phyloP scores from a whole-genome alignment of 768 basidiomycete genomes.

The Pleurotus djamor region DNA sequence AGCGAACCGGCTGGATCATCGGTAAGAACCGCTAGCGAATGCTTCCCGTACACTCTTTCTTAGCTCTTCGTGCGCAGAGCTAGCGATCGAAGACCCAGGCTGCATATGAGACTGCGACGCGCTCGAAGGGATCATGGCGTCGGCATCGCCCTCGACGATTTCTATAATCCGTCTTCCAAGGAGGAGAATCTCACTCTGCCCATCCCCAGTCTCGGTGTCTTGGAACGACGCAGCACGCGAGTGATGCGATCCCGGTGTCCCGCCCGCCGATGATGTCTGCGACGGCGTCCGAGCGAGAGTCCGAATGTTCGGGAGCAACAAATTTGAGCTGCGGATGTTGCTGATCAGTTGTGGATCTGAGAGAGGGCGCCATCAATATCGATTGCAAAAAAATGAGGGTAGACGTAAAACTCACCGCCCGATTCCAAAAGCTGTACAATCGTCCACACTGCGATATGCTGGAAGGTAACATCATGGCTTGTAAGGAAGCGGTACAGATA shows the following conservation, averaged over 20 bases:
- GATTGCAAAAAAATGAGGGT: background rate
- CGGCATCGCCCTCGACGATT: conserved; percentile 75
- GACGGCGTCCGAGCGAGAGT: conserved; percentile 74
- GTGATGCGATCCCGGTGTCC: conserved; percentile 69
- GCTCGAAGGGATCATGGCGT: conserved; percentile 58
- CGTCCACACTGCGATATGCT: conserved; percentile 99
- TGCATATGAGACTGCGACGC: conserved; percentile 64
- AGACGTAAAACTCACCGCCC: conserved; percentile 52
- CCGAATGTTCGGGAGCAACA: conserved; percentile 85
- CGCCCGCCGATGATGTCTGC: conserved; percentile 63
- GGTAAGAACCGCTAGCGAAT: conserved; percentile 64
- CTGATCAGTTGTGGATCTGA: conserved; percentile 85
- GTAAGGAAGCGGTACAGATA: conserved; percentile 94
- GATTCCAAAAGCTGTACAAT: conserved; percentile 97
- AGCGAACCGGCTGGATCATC: conserved; percentile 23
- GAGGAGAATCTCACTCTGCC: conserved; percentile 87
- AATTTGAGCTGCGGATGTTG: conserved; percentile 83
- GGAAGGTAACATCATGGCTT: conserved; percentile 95
- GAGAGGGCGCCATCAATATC: background rate
- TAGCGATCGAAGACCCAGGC: conserved; percentile 66
- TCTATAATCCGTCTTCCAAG: conserved; percentile 85
- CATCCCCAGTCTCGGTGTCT: conserved; percentile 83
- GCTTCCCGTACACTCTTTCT: conserved; percentile 82
- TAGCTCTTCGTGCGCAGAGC: conserved; percentile 69
- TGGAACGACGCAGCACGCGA: conserved; percentile 72